Percentiles rank a stretch among this genome's conserved stretches.
These are phyloP conservation scores for Aspergillus homomorphus DNA, from an alignment of 495 filamentous ascomycete genomes.

Conservation along the genomic window DNA sequence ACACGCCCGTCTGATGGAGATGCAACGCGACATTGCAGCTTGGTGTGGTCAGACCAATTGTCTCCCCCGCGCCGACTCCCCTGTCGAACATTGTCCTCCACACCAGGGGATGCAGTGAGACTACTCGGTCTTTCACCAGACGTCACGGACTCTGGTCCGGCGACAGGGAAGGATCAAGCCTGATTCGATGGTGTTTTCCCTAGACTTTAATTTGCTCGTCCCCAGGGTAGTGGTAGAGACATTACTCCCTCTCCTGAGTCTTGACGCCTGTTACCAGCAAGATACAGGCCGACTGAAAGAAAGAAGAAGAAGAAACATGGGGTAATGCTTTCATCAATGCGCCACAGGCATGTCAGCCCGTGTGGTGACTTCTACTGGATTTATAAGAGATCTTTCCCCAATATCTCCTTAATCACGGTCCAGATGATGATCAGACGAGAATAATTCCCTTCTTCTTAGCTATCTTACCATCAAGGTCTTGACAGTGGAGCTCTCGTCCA, in stretches of 20 bases:
- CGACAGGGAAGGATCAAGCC: neutral
- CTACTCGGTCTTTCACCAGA: neutral
- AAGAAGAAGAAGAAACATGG: neutral
- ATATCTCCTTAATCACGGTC: neutral
- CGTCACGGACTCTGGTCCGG: neutral
- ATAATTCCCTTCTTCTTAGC: neutral
- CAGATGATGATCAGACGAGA: neutral
- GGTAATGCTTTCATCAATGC: neutral
- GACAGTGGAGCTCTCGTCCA: neutral
- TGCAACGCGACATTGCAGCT: neutral
- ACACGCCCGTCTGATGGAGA: conserved; percentile 1
- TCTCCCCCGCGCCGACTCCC: conserved; percentile 9
- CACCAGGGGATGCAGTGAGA: neutral
- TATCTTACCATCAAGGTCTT: neutral
- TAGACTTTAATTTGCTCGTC: neutral
- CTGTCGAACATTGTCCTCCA: conserved; percentile 3
- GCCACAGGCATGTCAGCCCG: conserved; percentile 2
- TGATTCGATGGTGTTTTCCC: neutral
- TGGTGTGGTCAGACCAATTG: neutral
- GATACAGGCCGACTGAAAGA: neutral
- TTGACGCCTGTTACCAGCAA: neutral
- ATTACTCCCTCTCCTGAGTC: neutral
- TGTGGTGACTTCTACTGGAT: neutral
- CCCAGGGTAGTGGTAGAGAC: neutral
- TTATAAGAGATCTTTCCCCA: neutral